Percentiles rank a stretch among this genome's conserved stretches.
Evolutionary conservation across 495 filamentous ascomycete species (phyloP).

Genomic region (Neurospora sp.): DNA sequence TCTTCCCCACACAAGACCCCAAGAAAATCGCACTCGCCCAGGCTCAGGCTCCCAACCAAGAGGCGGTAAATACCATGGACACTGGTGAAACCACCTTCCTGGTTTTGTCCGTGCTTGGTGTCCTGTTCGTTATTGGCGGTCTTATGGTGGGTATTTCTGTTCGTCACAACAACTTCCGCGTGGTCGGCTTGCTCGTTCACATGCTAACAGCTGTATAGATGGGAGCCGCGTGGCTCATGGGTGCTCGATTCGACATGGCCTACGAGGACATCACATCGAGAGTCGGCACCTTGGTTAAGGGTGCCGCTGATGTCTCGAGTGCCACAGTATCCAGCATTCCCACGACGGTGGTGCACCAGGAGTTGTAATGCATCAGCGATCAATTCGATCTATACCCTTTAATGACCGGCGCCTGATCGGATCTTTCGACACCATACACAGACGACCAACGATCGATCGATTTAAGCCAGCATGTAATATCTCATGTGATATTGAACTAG

Average conservation of each 20-base stretch:
- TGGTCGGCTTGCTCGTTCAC: constrained; percentile 1
- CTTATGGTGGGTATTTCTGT: constrained; percentile 32
- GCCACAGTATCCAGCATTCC: constrained; percentile 1
- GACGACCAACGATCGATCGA: not conserved
- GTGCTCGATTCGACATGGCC: constrained; percentile 46
- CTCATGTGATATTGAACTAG: not conserved
- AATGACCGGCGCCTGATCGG: constrained; percentile 5
- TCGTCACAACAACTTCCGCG: not conserved
- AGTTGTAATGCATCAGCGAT: constrained; percentile 24
- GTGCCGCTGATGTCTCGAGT: constrained; percentile 6
- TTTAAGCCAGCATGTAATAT: not conserved
- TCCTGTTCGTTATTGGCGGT: constrained; percentile 28
- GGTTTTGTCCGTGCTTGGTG: constrained; percentile 20
- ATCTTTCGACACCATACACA: not conserved
- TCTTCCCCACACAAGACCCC: constrained; percentile 66
- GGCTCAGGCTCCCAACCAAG: constrained; percentile 16
- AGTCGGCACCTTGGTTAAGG: constrained; percentile 10
- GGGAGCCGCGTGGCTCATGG: constrained; percentile 54
- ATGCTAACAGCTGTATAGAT: constrained; percentile 36
- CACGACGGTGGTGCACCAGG: constrained; percentile 23
- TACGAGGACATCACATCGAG: constrained; percentile 23
- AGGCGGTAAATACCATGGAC: constrained; percentile 14
- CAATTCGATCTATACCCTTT: constrained; percentile 1
- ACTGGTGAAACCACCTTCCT: constrained; percentile 27
- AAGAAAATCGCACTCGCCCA: constrained; percentile 30